These are phyloP conservation scores for Colletotrichum liaoningense DNA, from an alignment of 2,329 filamentous ascomycete genomes.

Conservation along the genomic window DNA sequence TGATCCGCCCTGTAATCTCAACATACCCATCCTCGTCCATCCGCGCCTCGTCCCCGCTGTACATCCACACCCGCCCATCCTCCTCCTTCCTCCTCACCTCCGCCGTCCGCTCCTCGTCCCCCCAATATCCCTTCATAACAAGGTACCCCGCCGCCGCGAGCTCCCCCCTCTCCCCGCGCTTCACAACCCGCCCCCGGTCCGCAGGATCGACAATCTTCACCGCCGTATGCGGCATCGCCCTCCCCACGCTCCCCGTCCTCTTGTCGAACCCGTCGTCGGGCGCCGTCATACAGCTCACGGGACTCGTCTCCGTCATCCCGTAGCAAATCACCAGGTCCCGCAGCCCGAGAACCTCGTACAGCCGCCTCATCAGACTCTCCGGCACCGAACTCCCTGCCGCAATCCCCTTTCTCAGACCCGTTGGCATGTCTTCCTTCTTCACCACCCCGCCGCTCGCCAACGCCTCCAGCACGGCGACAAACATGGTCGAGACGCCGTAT, in stretches of 20 bases:
- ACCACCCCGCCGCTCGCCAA: constrained; percentile 59
- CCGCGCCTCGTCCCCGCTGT: constrained; percentile 89
- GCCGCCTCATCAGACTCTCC: constrained; percentile 79
- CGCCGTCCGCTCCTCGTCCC: constrained; percentile 74
- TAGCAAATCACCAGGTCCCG: constrained; percentile 92
- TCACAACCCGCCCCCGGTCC: constrained; percentile 69
- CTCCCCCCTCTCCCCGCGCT: constrained; percentile 78
- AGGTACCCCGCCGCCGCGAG: constrained; percentile 86
- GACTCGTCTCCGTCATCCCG: constrained; percentile 92
- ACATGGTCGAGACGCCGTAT: constrained; percentile 96
- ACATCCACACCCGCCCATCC: constrained; percentile 80
- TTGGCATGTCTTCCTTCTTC: constrained; percentile 41
- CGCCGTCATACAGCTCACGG: constrained; percentile 84
- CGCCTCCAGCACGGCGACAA: constrained; percentile 85
- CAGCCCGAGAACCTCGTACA: constrained; percentile 81
- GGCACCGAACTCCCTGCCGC: constrained; percentile 90
- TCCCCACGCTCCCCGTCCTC: constrained; percentile 81
- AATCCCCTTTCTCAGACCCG: constrained; percentile 83
- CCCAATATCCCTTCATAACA: constrained; percentile 92
- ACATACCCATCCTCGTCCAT: constrained; percentile 90
- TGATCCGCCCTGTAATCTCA: constrained; percentile 89
- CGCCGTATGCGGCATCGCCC: constrained; percentile 83
- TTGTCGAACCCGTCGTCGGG: constrained; percentile 80
- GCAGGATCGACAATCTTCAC: constrained; percentile 79
- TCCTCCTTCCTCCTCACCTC: constrained; percentile 70